phyloP scores from a whole-genome alignment of 75 land plant genomes.

The Azolla pinnata region DNA sequence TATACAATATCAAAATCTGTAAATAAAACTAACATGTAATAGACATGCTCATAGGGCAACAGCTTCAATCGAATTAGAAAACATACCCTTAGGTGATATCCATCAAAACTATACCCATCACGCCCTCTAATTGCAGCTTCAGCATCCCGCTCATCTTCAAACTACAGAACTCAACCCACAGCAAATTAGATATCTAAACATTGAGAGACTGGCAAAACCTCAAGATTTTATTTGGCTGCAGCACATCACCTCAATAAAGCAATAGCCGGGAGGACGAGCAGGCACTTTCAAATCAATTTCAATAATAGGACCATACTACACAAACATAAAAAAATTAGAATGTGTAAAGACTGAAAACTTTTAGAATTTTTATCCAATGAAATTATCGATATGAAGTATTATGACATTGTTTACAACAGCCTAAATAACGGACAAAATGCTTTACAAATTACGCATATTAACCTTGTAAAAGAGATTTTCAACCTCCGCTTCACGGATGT shows the following conservation, averaged over 20 bases:
- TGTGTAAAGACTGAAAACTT: slow-evolving; percentile 2
- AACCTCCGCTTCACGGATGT: slow-evolving; percentile 26
- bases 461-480: slow-evolving; percentile 29
- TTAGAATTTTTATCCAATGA: not conserved
- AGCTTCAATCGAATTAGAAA: not conserved
- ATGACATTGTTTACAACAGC: not conserved
- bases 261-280: slow-evolving; percentile 67
- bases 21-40: not conserved
- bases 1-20: too few relatives aligned
- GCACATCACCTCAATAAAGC: slow-evolving; percentile 54
- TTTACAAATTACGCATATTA: too few relatives aligned
- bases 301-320: slow-evolving; percentile 65
- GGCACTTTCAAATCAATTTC: slow-evolving; percentile 64
- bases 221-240: not conserved
- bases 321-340: slow-evolving; percentile 4
- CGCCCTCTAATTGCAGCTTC: slow-evolving; percentile 95
- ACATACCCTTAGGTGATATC: slow-evolving; percentile 61
- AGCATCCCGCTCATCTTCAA: slow-evolving; percentile 90
- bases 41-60: too few relatives aligned
- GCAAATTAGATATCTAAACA: too few relatives aligned
- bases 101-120: slow-evolving; percentile 96
- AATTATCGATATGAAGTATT: not conserved
- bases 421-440: too few relatives aligned
- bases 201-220: too few relatives aligned
- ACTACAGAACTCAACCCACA: slow-evolving; percentile 30